phyloP scores from a whole-genome alignment of 306 rosid species.

The Comarum palustre region DNA sequence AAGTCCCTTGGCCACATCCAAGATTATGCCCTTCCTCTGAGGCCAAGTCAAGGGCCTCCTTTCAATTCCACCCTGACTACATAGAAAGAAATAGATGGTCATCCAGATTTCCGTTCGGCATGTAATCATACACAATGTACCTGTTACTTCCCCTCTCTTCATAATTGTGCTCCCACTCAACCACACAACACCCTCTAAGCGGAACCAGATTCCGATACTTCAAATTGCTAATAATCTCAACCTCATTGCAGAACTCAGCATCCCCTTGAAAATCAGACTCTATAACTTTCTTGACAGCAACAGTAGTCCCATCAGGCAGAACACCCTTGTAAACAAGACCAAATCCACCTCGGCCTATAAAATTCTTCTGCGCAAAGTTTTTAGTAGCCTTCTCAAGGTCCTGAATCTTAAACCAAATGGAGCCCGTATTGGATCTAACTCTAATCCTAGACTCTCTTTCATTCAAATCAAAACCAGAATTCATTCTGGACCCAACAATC shows the following conservation, averaged over 20 bases:
- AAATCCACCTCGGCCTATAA: conserved; percentile 88
- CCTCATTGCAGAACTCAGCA: conserved; percentile 86
- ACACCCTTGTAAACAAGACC: conserved; percentile 80
- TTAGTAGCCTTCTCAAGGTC: conserved; percentile 87
- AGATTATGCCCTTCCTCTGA: conserved; percentile 70
- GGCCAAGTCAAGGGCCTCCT: conserved; percentile 80
- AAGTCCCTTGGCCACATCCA: conserved; percentile 90
- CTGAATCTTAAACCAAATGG: conserved; percentile 80
- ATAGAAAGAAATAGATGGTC: conserved; percentile 50
- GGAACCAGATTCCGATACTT: conserved; percentile 90
- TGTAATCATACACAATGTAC: conserved; percentile 81
- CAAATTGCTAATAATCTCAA: conserved; percentile 86
- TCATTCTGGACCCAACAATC: conserved; percentile 27
- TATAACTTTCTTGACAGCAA: conserved; percentile 71
- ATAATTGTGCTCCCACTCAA: conserved; percentile 44
- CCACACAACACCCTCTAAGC: conserved; percentile 85
- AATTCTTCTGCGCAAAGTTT: conserved; percentile 69
- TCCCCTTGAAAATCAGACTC: conserved; percentile 89
- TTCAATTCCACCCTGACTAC: conserved; percentile 24
- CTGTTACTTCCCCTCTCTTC: conserved; percentile 57
- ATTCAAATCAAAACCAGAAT: conserved; percentile 49
- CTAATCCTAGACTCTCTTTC: conserved; percentile 64
- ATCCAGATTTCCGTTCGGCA: conserved; percentile 92
- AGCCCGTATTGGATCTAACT: conserved; percentile 77
- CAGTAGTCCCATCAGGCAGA: conserved; percentile 64